These are phyloP conservation scores for Ceratobasidium sp. DNA, from an alignment of 1,284 basidiomycete genomes.

Conservation along the genomic window DNA sequence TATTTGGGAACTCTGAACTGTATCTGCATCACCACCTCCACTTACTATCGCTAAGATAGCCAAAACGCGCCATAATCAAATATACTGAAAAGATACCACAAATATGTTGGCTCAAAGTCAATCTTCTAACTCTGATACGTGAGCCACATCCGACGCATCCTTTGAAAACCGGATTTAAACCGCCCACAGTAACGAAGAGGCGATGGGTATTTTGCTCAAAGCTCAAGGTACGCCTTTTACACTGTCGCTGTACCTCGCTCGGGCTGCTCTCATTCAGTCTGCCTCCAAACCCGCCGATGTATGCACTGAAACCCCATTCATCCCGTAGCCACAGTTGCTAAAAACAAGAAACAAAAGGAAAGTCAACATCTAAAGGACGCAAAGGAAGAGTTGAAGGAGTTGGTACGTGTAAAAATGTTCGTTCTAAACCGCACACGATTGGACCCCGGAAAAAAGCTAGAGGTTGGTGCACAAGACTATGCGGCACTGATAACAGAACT, in stretches of 20 bases:
- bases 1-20: too few relatives aligned
- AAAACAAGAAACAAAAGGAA: slow-evolving; percentile 29
- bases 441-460: not conserved
- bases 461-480: slow-evolving; percentile 18
- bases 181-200: not conserved
- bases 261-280: not conserved
- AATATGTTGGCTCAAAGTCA: not conserved
- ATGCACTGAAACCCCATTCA: slow-evolving; percentile 1
- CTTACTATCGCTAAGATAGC: not conserved
- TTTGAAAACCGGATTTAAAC: not conserved
- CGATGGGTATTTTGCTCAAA: slow-evolving; percentile 27
- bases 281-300: not conserved
- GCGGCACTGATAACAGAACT: slow-evolving; percentile 7
- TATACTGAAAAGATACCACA: not conserved
- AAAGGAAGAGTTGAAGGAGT: not conserved
- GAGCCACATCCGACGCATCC: not conserved
- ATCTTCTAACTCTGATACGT: slow-evolving; percentile 26
- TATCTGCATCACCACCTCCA: too few relatives aligned
- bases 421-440: not conserved
- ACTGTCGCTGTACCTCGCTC: not conserved
- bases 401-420: not conserved
- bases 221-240: slow-evolving; percentile 7
- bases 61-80: not conserved
- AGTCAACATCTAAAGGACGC: slow-evolving; percentile 1
- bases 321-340: slow-evolving; percentile 24